These are phyloP conservation scores for Leucosporidium creatinivorum DNA, from an alignment of 768 basidiomycete species.

Conservation along the genomic window DNA sequence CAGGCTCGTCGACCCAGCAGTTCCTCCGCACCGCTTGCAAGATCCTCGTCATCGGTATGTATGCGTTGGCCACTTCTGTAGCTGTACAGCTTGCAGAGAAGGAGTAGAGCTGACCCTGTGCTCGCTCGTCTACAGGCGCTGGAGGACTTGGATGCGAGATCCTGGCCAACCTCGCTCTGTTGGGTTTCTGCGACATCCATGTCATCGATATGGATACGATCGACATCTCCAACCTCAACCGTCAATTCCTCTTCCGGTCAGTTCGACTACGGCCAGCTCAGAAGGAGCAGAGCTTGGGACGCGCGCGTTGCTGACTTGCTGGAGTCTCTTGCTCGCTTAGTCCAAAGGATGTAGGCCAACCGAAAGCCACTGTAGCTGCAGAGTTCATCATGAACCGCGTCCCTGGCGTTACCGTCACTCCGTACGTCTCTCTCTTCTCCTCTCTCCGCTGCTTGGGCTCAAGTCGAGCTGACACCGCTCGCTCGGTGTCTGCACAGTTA, in stretches of 20 bases:
- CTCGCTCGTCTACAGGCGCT: conserved; percentile 48
- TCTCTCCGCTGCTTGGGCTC: conserved; percentile 41
- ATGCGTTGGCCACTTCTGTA: not conserved
- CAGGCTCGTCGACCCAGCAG: conserved; percentile 11
- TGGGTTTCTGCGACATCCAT: conserved; percentile 96
- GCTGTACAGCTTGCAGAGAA: not conserved
- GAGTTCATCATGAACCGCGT: conserved; percentile 96
- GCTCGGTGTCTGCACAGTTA: conserved; percentile 53
- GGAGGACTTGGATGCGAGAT: conserved; percentile 97
- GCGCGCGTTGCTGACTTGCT: not conserved
- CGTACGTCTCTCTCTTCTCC: conserved; percentile 50
- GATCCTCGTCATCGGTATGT: conserved; percentile 75
- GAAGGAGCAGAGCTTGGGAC: not conserved
- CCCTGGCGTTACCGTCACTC: conserved; percentile 90
- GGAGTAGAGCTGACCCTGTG: not conserved
- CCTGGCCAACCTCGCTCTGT: conserved; percentile 86
- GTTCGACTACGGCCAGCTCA: conserved; percentile 6
- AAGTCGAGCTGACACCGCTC: not conserved
- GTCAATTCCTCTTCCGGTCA: conserved; percentile 95
- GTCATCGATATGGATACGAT: conserved; percentile 99
- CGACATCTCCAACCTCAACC: conserved; percentile 95
- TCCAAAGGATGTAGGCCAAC: conserved; percentile 80
- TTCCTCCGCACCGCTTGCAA: conserved; percentile 79
- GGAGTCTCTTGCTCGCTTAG: too few relatives aligned
- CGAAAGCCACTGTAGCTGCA: conserved; percentile 89